Evolutionary conservation across 1,139 yeast genomes (phyloP), one percentile per base, ranked within the genome.

Genomic region (Debaryomyces subglobosus): DNA sequence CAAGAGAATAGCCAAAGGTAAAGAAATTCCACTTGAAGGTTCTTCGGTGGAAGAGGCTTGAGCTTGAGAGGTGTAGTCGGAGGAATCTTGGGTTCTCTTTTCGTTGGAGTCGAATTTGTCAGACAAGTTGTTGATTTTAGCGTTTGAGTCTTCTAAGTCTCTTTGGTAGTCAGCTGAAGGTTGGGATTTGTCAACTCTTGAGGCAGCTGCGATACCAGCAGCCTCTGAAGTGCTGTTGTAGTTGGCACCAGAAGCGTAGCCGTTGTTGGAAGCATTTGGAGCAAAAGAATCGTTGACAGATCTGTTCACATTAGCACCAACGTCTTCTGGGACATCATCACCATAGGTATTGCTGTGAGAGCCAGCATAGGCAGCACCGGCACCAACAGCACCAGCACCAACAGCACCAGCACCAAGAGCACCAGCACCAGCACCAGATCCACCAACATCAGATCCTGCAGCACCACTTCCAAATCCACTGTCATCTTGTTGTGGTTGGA

Each of bases 1-100:
- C 60, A 83, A 71, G 44, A 79, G 61, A 40, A 77, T 68, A 32
- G 84, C 84, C 52, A 76, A 64, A 27, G 79, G 80, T 43, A 81
- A 64, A 13, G 86, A 81, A 45, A 83, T 71, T 10, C 84, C 84
- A 49, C 67, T 67, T 46, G 68, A 68, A n/a, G 75, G 66, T 47
- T 69, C 75, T 43, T 62, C 63, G 33, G 54, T 43, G 39, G 56
- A 47, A 4, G 52, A 4, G 37, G 47, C n/a, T 21, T 35, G 38
- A 13, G 38, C 23, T 35, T 35, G 38, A 5, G 38, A 35, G n/a
- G 38, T 35, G 25, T 20, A 35, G 13, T 24, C 51, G 30, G 52
- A 16, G 16, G 48, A 29, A 16, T 24, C 35, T 27, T 44, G 37
- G n/a, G 45, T 42, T 13, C 44, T 47, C 34, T 48, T 51, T 47